These are phyloP conservation scores for Triticum timopheevii DNA, from an alignment of 176 grass and related monocot species.

Conservation along the genomic window DNA sequence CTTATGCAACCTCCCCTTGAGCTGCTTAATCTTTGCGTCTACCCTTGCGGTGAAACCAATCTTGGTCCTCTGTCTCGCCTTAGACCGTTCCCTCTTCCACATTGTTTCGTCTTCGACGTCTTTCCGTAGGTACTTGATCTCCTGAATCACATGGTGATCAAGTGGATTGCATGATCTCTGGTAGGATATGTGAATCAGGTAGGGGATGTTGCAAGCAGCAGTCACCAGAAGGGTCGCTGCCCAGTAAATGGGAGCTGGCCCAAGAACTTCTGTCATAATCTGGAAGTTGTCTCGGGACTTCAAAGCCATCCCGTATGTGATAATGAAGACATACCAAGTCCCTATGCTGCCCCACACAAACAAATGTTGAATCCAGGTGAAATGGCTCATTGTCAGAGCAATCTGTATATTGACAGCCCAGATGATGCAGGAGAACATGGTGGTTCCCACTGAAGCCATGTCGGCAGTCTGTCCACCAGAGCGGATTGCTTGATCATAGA, in stretches of 20 bases:
- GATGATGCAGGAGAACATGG: conserved; percentile 99
- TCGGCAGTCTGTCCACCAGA: conserved; percentile 76
- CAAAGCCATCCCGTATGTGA: conserved; percentile 63
- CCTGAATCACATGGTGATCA: conserved; percentile 97
- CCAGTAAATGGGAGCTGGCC: conserved; percentile 87
- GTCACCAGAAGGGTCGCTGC: conserved; percentile 66
- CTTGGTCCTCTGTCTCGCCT: conserved; percentile 87
- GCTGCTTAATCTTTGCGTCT: conserved; percentile 87
- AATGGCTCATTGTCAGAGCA: conserved; percentile 96
- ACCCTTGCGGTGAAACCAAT: conserved; percentile 92
- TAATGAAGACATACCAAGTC: conserved; percentile 94
- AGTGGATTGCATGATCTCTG: conserved; percentile 82
- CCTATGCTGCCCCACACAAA: conserved; percentile 93
- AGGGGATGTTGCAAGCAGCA: conserved; percentile 81
- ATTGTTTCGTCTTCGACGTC: conserved; percentile 81
- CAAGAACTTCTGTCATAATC: conserved; percentile 76
- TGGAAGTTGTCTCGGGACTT: conserved; percentile 62
- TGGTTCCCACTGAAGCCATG: conserved; percentile 89
- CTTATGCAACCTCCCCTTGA: conserved; percentile 79
- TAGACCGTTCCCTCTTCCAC: conserved; percentile 93
- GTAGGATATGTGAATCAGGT: conserved; percentile 87
- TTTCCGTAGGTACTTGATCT: conserved; percentile 84
- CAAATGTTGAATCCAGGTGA: conserved; percentile 97
- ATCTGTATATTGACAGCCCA: conserved; percentile 99
- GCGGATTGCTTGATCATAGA: conserved; percentile 74